A percentile compares a stretch with the other conserved stretches of the same genome.
Evolutionary conservation across 1,284 basidiomycete genomes (phyloP).

Genomic region (Acaromyces ingoldii): DNA sequence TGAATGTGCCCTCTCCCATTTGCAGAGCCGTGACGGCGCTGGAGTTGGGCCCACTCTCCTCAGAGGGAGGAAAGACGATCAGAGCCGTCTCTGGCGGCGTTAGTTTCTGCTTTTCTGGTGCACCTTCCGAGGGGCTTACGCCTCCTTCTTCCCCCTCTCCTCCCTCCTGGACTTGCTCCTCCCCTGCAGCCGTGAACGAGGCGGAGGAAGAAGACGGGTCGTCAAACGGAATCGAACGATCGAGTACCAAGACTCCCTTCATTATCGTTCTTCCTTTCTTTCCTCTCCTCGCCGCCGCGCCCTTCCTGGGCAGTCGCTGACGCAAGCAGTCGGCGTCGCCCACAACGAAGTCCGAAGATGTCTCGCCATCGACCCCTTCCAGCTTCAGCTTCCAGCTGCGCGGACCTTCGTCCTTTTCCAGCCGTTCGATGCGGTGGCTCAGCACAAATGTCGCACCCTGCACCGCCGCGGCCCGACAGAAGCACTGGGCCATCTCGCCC

Average conservation of each 20-base stretch:
- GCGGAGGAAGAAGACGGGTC: too few relatives aligned
- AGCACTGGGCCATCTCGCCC: conserved; percentile 46
- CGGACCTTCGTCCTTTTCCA: not conserved
- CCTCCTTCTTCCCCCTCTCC: too few relatives aligned
- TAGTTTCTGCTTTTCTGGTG: not conserved
- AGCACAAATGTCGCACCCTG: conserved; percentile 41
- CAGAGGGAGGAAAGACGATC: conserved; percentile 71
- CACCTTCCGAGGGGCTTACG: not conserved
- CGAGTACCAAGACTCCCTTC: too few relatives aligned
- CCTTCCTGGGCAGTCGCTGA: too few relatives aligned
- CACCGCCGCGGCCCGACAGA: conserved; percentile 40
- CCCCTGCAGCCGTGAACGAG: too few relatives aligned
- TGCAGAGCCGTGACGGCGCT: conserved; percentile 61
- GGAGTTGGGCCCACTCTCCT: conserved; percentile 26
- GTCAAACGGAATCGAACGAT: conserved; percentile 1
- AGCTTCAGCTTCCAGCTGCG: conserved; percentile 50
- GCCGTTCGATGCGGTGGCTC: conserved; percentile 7
- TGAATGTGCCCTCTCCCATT: conserved; percentile 77
- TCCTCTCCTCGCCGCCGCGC: too few relatives aligned
- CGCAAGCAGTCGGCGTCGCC: conserved; percentile 55
- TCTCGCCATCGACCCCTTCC: conserved; percentile 60
- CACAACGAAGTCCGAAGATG: conserved; percentile 56
- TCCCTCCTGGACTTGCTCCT: too few relatives aligned
- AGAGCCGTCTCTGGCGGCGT: conserved; percentile 62
- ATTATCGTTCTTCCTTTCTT: too few relatives aligned